Evolutionary conservation across 208 protist genomes (phyloP).

Genomic region (Leishmania gerbilli): DNA sequence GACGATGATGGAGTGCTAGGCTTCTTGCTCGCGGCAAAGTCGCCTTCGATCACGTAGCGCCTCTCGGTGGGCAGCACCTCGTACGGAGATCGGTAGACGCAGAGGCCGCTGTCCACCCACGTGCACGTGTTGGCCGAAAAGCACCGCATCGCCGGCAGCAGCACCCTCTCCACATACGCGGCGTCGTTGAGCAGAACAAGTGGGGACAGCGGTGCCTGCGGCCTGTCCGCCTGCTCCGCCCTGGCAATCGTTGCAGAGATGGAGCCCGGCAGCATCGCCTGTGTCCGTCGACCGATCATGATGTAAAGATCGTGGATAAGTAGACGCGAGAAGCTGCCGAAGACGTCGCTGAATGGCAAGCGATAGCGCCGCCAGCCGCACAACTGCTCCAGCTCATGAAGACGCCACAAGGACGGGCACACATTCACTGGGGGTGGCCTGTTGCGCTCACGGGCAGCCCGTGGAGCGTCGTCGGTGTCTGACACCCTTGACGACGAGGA

Average conservation of each 20-base stretch:
- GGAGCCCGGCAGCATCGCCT: background rate
- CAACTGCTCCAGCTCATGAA: constrained; percentile 33
- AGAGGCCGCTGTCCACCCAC: constrained; percentile 5
- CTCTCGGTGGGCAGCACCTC: background rate
- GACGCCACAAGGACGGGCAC: constrained; percentile 35
- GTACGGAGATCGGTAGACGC: constrained; percentile 15
- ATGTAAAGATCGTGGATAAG: constrained; percentile 29
- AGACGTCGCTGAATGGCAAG: constrained; percentile 4
- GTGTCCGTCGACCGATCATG: constrained; percentile 10
- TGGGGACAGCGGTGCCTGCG: constrained; percentile 1
- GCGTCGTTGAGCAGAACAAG: constrained; percentile 51
- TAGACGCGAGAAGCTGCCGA: constrained; percentile 31
- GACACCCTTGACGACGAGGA: background rate
- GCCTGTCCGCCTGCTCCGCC: background rate
- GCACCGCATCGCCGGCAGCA: constrained; percentile 55
- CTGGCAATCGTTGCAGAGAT: background rate
- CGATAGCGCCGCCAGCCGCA: constrained; percentile 31
- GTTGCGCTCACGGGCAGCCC: background rate
- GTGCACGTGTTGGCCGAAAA: constrained; percentile 28
- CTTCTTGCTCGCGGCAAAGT: background rate
- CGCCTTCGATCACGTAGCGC: background rate
- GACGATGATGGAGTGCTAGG: background rate
- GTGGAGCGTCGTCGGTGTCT: background rate
- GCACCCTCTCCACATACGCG: constrained; percentile 39
- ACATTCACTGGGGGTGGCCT: background rate